Evolutionary conservation across 2,329 filamentous ascomycete species (phyloP), one percentile per base, ranked within the genome.

Genomic region (Lasiodiplodia theobromae): DNA sequence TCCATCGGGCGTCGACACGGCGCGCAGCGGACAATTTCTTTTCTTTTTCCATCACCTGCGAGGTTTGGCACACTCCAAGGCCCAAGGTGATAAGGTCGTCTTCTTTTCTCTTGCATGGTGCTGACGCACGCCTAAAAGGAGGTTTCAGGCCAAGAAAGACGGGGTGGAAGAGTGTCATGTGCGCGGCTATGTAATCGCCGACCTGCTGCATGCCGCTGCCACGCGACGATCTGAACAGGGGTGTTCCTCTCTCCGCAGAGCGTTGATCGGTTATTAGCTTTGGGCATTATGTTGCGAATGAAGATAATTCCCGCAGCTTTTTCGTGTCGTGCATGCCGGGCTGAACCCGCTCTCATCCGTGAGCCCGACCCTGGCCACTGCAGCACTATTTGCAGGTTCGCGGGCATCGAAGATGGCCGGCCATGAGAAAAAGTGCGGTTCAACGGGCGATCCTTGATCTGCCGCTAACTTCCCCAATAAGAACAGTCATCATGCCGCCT

Each of bases 41-140:
- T 62, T 21, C 58, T 62, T 60, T 60, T 60, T 60, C 23, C 51
- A 28, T 28, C 51, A 47, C 5, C 44, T 47, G 44, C 44, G n/a
- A 47, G 18, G 8, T 47, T n/a, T n/a, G 44, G 44, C 44, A n/a
- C 44, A 21, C 18, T 47, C 44, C 18, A n/a, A 47, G n/a, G 44
- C 16, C 44, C 18, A 47, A 47, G 44, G n/a, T 47, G 44, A 47
- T 47, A 21, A 47, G 44, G 44, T n/a, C 44, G 10, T 47, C 10
- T 47, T 16, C n/a, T 47, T 47, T 47, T 10, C n/a, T 47, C 44
- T 47, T 47, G 44, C 44, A 47, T 47, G 12, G 8, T 47, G 44
- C 44, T 47, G 31, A 31, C 25, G 52, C 52, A 37, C 23, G 52
- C 28, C 23, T 53, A 31, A 31, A 25, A 11, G 28, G 28, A 54